Evolutionary conservation across 495 filamentous ascomycete species (phyloP), one percentile per base, ranked within the genome.

Genomic region (Tuber calosporum): DNA sequence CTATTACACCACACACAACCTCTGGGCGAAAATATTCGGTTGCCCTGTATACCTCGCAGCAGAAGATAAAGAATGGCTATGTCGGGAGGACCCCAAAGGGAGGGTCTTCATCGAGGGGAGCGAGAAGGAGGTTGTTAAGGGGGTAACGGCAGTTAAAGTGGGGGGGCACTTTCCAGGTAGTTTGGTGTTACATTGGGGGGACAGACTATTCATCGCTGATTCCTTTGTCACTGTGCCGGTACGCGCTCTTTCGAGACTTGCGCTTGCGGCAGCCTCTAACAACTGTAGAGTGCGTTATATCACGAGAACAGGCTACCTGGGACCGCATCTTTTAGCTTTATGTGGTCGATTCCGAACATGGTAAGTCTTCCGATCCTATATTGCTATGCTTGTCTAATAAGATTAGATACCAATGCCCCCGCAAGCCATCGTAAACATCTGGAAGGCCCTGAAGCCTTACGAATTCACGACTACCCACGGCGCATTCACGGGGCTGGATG

Each of bases 301-400:
- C 77, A 81, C 75, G 82, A 85, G 43, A 74, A 84, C 20, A 84
- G 90, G 36, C 86, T 85, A 5, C 73, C 82, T 8, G 89, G 87
- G 0, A 87, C 88, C 72, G 89, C 86, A 11, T 87, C 85, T 53
- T 94, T 87, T 81, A 80, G 87, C 5, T 93, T 94, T 82, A 89
- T 91, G 89, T 93, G 89, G 89, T 90, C 88, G 30, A 90, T 90
- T 78, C 91, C 91, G 4, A 93, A 94, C 81, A 89, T 90, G 87
- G 76, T 77, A 37, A 58, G 67, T 26, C 1, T 17, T 40, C 19
- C n/a, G 53, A 62, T 41, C 5, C 36, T 66, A 8, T 26, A 1
- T 4, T 37, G 41, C 4, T 7, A n/a, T 19, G 22, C 3, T 19
- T 68, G n/a, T 34, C 38, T 78, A 68, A 77, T 45, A 40, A 39